Conservation (phyloP, 2,329 filamentous ascomycete genomes). For the Curvularia spicifera region DNA sequence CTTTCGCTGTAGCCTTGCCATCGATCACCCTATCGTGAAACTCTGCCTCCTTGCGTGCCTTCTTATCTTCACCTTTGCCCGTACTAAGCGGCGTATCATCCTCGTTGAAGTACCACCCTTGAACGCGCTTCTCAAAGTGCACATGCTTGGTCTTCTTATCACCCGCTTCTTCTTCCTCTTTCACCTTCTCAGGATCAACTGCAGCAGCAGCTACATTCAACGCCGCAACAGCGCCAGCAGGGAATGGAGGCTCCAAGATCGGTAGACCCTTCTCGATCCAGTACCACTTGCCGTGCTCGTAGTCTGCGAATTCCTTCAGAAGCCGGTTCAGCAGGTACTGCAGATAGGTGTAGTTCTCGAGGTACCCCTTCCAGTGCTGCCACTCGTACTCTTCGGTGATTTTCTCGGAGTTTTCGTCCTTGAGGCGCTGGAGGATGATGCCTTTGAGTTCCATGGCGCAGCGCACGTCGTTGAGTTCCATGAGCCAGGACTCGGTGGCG, state of each 20-base stretch:
- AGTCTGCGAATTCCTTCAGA: neutral
- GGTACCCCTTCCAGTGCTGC: neutral
- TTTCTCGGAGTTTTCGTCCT: too few species aligned
- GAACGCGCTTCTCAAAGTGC: neutral
- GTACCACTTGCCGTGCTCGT: neutral
- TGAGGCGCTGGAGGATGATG: neutral
- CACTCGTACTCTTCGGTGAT: neutral
- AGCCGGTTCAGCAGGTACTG: neutral
- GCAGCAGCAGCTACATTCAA: neutral
- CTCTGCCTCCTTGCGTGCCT: neutral
- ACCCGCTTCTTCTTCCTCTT: neutral
- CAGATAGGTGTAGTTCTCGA: neutral
- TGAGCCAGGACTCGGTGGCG: neutral
- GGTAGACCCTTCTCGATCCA: neutral
- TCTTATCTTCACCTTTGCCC: neutral
- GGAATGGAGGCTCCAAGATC: neutral
- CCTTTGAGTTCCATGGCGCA: neutral
- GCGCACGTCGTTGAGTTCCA: neutral
- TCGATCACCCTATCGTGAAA: neutral
- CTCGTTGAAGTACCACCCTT: neutral
- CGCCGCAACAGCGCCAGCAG: neutral
- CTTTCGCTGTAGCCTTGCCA: neutral
- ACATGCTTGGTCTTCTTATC: neutral
- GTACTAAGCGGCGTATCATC: too few species aligned
- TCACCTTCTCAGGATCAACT: neutral